Evolutionary conservation across 345 rosid genomes (phyloP).

Genomic region (Corymbia maculata): DNA sequence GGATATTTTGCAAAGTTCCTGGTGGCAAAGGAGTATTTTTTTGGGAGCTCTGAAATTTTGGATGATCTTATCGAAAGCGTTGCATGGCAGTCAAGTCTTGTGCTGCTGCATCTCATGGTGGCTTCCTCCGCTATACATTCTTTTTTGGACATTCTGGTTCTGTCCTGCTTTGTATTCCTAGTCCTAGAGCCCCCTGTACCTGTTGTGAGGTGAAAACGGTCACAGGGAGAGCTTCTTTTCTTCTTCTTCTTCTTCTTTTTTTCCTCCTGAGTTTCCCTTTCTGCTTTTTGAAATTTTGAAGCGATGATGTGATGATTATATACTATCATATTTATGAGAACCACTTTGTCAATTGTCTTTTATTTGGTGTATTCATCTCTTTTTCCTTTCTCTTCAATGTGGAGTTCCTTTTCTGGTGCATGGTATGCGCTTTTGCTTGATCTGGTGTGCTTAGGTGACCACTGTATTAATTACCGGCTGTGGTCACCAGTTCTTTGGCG

Average conservation of each 20-base stretch:
- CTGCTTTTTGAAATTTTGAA: not conserved
- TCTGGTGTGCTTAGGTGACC: not conserved
- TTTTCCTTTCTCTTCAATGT: not conserved
- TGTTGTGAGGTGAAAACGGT: not conserved
- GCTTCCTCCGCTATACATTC: not conserved
- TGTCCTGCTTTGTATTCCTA: not conserved
- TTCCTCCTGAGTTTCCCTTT: not conserved
- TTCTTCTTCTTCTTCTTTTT: not conserved
- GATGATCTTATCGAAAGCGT: not conserved
- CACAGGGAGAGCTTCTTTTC: not conserved
- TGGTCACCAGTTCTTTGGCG: not conserved
- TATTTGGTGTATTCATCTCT: not conserved
- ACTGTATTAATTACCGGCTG: not conserved
- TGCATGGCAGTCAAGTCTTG: not conserved
- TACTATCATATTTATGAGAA: not conserved
- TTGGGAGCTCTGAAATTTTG: slow-evolving; percentile 31
- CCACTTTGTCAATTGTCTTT: not conserved
- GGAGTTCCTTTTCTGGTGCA: not conserved
- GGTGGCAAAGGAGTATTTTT: slow-evolving; percentile 1
- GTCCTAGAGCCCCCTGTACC: slow-evolving; percentile 1
- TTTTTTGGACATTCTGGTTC: not conserved
- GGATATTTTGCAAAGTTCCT: not conserved
- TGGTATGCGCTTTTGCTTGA: not conserved
- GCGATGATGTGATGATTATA: not conserved
- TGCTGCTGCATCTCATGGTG: not conserved